Percentiles rank a stretch among this genome's conserved stretches.
These are phyloP conservation scores for Austroboletus rostrupii DNA, from an alignment of 1,284 basidiomycete genomes.

Conservation along the genomic window DNA sequence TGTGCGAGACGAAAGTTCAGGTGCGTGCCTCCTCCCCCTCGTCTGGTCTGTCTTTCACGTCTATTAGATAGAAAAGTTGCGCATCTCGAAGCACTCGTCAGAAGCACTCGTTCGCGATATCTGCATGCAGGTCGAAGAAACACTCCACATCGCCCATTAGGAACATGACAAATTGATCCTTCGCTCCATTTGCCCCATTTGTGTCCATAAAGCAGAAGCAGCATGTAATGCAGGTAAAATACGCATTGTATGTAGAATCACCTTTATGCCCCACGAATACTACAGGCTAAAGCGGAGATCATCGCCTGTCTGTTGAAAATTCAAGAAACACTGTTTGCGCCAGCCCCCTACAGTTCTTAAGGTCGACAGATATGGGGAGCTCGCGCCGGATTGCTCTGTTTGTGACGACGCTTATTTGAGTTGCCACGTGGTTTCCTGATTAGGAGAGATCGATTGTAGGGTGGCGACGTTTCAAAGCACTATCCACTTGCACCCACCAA, in stretches of 20 bases:
- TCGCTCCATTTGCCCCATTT: background rate
- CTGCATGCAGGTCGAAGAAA: background rate
- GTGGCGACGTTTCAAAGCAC: too few species aligned
- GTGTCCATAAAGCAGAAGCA: background rate
- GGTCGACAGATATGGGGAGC: background rate
- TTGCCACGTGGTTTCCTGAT: slow-evolving; percentile 27
- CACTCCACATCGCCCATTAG: background rate
- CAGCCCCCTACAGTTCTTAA: too few species aligned
- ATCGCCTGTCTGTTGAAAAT: too few species aligned
- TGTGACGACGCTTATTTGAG: background rate
- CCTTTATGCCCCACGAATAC: background rate
- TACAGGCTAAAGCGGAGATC: background rate
- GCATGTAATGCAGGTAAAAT: background rate
- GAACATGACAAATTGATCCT: background rate
- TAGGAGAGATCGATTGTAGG: slow-evolving; percentile 34
- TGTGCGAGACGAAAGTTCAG: background rate
- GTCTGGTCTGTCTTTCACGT: background rate
- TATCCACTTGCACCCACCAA: slow-evolving; percentile 16
- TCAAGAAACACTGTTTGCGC: too few species aligned
- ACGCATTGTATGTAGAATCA: background rate
- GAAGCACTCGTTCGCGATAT: background rate
- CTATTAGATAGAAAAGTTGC: background rate
- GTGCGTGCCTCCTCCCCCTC: background rate
- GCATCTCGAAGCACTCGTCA: background rate
- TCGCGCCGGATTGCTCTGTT: background rate